Conservation (phyloP, 2,329 filamentous ascomycete species). For the Sclerotinia subarctica region DNA sequence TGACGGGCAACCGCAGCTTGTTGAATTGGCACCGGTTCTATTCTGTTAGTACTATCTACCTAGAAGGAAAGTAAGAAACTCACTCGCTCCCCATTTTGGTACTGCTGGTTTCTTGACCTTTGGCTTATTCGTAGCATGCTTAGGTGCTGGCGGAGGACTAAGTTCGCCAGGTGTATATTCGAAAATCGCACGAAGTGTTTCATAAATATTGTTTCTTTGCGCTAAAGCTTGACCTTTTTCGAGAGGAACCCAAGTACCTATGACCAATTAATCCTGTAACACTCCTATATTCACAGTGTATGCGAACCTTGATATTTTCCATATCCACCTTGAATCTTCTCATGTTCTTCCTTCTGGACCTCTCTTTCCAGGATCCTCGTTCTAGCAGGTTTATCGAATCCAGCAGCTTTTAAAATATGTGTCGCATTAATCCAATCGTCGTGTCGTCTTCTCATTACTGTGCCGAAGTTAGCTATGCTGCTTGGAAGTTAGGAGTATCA, state of each 20-base stretch:
- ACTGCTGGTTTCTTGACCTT: conserved; percentile 67
- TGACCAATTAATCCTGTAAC: conserved; percentile 29
- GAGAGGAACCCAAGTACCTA: conserved; percentile 94
- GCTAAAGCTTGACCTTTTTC: conserved; percentile 77
- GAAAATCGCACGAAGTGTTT: conserved; percentile 82
- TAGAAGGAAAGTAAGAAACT: conserved; percentile 30
- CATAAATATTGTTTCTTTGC: conserved; percentile 79
- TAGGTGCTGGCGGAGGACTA: conserved; percentile 89
- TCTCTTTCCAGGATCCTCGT: conserved; percentile 95
- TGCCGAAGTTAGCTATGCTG: conserved; percentile 4
- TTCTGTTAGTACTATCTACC: conserved; percentile 30
- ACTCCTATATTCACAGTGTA: background rate
- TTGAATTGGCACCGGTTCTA: conserved; percentile 38
- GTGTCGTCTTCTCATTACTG: conserved; percentile 81
- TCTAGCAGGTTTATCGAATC: conserved; percentile 93
- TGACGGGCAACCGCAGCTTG: conserved; percentile 41
- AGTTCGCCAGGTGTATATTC: conserved; percentile 80
- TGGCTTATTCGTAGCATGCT: conserved; percentile 85
- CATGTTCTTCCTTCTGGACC: conserved; percentile 92
- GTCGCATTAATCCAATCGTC: conserved; percentile 99
- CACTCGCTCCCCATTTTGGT: conserved; percentile 55
- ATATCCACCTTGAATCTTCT: conserved; percentile 97
- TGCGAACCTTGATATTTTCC: conserved; percentile 88
- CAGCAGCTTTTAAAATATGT: conserved; percentile 94
- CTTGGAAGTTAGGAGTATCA: background rate